Evolutionary conservation across 306 rosid genomes (phyloP).

Genomic region (Fagus crenata): DNA sequence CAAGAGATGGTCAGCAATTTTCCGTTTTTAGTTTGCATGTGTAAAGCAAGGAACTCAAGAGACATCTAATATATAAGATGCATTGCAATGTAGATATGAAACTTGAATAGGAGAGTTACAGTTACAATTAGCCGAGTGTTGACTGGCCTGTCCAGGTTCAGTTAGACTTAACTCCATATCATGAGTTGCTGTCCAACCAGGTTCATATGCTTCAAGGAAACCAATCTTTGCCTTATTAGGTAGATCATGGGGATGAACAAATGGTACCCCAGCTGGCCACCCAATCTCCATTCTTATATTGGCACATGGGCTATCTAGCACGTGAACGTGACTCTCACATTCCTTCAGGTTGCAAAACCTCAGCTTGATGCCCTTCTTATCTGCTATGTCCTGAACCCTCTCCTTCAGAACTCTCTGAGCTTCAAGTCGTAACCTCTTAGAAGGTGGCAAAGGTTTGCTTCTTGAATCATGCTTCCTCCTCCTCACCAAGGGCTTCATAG

Average conservation of each 20-base stretch:
- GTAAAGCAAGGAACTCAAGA: constrained; percentile 16
- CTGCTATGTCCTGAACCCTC: constrained; percentile 97
- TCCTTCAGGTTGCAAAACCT: constrained; percentile 95
- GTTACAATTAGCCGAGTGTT: constrained; percentile 62
- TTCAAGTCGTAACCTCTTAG: constrained; percentile 95
- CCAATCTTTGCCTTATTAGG: constrained; percentile 97
- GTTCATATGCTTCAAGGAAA: constrained; percentile 96
- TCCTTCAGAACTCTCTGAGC: constrained; percentile 96
- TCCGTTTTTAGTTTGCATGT: not conserved
- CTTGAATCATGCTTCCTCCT: constrained; percentile 79
- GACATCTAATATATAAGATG: constrained; percentile 13
- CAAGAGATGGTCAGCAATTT: not conserved
- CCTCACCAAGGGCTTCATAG: constrained; percentile 65
- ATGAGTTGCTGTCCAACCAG: constrained; percentile 96
- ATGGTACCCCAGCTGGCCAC: constrained; percentile 97
- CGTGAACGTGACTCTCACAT: constrained; percentile 85
- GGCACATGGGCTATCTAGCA: constrained; percentile 88
- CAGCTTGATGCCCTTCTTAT: constrained; percentile 95
- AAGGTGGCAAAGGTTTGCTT: constrained; percentile 93
- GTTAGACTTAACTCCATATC: constrained; percentile 60
- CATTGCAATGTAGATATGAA: constrained; percentile 33
- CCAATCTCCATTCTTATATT: constrained; percentile 83
- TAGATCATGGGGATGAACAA: constrained; percentile 97
- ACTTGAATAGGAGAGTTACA: constrained; percentile 51
- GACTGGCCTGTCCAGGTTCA: constrained; percentile 86